Evolutionary conservation across 1,284 basidiomycete genomes (phyloP).

Genomic region (Papiliotrema nemorosa): DNA sequence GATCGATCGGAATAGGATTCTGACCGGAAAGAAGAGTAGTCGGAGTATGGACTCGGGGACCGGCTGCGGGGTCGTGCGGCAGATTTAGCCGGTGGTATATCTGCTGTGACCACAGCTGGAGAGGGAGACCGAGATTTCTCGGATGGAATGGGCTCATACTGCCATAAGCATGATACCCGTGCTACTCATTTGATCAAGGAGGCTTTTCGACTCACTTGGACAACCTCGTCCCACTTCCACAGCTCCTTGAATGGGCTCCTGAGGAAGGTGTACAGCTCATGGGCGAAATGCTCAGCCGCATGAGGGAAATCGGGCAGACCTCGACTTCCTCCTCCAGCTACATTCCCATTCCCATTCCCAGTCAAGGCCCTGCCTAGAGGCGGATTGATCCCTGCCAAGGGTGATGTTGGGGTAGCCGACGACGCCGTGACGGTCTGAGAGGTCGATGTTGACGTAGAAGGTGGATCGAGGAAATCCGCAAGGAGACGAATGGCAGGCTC

Average conservation of each 20-base stretch:
- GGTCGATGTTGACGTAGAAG: constrained; percentile 16
- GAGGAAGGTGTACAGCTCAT: constrained; percentile 80
- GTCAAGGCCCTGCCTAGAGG: too few species aligned
- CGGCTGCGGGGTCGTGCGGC: neutral
- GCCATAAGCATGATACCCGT: neutral
- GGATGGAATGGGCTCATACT: constrained; percentile 34
- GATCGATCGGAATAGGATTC: neutral
- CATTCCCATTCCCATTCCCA: too few species aligned
- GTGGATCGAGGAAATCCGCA: constrained; percentile 71
- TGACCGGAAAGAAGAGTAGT: too few species aligned
- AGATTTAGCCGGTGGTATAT: constrained; percentile 1
- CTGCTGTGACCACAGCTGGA: neutral
- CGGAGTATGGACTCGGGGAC: too few species aligned
- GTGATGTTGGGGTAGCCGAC: too few species aligned
- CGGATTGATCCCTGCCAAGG: constrained; percentile 44
- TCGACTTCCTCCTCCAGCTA: too few species aligned
- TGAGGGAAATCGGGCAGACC: constrained; percentile 59
- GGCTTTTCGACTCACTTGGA: constrained; percentile 58
- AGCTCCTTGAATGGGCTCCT: constrained; percentile 79
- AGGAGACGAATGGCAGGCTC: constrained; percentile 76
- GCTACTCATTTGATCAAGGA: neutral
- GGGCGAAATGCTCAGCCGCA: constrained; percentile 83
- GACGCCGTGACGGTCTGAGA: too few species aligned
- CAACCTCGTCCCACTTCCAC: constrained; percentile 70
- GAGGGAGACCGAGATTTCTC: constrained; percentile 1